Evolutionary conservation across 2,329 filamentous ascomycete genomes (phyloP), one percentile per base, ranked within the genome.

Genomic region (Bipolaris zeicola): DNA sequence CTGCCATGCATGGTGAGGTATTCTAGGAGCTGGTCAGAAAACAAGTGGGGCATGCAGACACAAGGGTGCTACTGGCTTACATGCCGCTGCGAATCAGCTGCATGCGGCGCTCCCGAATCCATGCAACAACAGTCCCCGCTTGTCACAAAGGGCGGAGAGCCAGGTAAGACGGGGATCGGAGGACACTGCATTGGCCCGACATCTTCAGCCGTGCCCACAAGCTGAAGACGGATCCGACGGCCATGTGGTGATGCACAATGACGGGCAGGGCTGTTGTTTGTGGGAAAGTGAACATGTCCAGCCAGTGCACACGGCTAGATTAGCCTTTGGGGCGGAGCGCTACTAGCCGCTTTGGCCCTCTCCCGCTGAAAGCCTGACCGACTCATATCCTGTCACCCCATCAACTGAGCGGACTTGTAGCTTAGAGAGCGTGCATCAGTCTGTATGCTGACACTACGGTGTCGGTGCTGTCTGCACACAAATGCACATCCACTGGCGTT

Each of bases 21-120:
- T 71, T 71, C 71, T 65, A 65, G 69, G 70, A 64, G 64, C 50
- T 56, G 58, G 66, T 69, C 55, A 71, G 69, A 67, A 68, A 70
- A 67, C 47, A 55, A 72, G 69, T 67, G 72, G 72, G 69, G 68
- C 71, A 51, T 65, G 72, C 67, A 73, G 68, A 65, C 56, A 61
- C 52, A 51, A 68, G 55, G 54, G 57, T 54, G 55, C 49, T 58
- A 61, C 69, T 66, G 66, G 68, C 59, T 48, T 55, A 39, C 43
- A 50, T 49, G 57, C 51, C 34, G 47, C 50, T 44, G 49, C 72
- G 61, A 70, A 70, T 72, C 63, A 69, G 53, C 58, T 37, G 44
- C 16, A 33, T 51, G 57, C 67, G 60, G 65, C 53, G 47, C 42
- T 43, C 41, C 64, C 64, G 64, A 67, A 50, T 51, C 43, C 44